These are phyloP conservation scores for Colletotrichum sp. DNA, from an alignment of 2,329 filamentous ascomycete species.

Conservation along the genomic window DNA sequence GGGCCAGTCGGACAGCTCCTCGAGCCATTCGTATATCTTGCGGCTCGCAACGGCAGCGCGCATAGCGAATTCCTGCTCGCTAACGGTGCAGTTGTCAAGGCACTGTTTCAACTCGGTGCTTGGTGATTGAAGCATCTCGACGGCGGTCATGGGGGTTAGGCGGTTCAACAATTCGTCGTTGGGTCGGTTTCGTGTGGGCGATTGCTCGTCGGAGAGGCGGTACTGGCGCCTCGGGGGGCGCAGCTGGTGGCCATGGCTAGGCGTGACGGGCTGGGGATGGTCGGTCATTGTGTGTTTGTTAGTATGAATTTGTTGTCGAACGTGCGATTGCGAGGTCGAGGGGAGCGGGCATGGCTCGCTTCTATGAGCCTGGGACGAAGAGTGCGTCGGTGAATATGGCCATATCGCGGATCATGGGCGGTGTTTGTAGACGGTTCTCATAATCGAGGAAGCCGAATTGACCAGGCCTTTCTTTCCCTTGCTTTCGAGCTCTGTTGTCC, in stretches of 20 bases:
- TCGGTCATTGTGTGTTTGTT: constrained; percentile 37
- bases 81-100: constrained; percentile 65
- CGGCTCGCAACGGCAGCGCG: constrained; percentile 74
- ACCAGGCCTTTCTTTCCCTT: neutral
- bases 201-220: constrained; percentile 42
- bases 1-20: constrained; percentile 69
- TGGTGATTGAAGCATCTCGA: constrained; percentile 63
- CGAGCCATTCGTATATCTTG: constrained; percentile 72
- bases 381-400: constrained; percentile 1
- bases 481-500: neutral
- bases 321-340: constrained; percentile 1
- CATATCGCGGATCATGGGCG: constrained; percentile 20
- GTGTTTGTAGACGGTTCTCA: constrained; percentile 9
- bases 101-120: constrained; percentile 60
- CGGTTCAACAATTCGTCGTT: constrained; percentile 66
- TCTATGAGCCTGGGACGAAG: constrained; percentile 19
- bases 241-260: constrained; percentile 37
- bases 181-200: constrained; percentile 51
- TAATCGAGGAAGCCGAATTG: neutral
- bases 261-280: constrained; percentile 34
- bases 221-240: constrained; percentile 40
- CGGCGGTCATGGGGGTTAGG: constrained; percentile 64
- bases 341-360: constrained; percentile 13
- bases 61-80: constrained; percentile 75
- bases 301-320: constrained; percentile 20